Evolutionary conservation across 2,329 filamentous ascomycete species (phyloP).

Genomic region (Geosmithia flava): DNA sequence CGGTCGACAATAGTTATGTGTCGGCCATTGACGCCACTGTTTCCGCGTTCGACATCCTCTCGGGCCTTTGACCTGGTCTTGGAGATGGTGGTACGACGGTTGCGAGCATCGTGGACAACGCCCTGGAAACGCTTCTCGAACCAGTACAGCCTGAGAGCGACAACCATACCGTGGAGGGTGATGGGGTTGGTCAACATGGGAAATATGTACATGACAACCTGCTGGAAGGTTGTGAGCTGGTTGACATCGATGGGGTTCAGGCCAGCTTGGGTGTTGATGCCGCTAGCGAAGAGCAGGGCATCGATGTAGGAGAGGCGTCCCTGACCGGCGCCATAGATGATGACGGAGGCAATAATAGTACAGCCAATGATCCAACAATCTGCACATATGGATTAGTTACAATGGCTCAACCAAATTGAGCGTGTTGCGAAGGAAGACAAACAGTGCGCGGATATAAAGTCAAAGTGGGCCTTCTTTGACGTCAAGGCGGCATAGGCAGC

Average conservation of each 20-base stretch:
- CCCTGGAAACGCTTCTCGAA: conserved; percentile 93
- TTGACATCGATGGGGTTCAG: conserved; percentile 72
- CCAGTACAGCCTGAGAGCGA: conserved; percentile 91
- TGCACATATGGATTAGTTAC: conserved; percentile 17
- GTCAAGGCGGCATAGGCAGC: background rate
- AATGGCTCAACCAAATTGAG: conserved; percentile 1
- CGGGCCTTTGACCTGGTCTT: conserved; percentile 42
- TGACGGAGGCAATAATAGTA: conserved; percentile 60
- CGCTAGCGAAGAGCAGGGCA: conserved; percentile 77
- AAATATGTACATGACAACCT: conserved; percentile 59
- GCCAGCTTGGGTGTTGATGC: conserved; percentile 82
- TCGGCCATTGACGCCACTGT: conserved; percentile 54
- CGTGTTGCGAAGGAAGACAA: conserved; percentile 17
- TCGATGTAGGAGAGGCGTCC: conserved; percentile 67
- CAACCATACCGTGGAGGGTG: conserved; percentile 72
- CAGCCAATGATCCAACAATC: conserved; percentile 72
- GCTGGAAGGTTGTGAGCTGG: conserved; percentile 55
- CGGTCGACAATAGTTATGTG: conserved; percentile 54
- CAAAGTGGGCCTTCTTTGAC: conserved; percentile 52
- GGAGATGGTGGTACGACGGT: conserved; percentile 50
- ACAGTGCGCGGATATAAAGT: conserved; percentile 77
- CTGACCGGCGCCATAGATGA: conserved; percentile 52
- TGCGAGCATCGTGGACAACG: conserved; percentile 61
- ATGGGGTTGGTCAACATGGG: conserved; percentile 72
- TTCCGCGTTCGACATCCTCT: conserved; percentile 32